Evolutionary conservation across 805 yeast genomes (phyloP).

Genomic region (Hanseniaspora taiwanica): DNA sequence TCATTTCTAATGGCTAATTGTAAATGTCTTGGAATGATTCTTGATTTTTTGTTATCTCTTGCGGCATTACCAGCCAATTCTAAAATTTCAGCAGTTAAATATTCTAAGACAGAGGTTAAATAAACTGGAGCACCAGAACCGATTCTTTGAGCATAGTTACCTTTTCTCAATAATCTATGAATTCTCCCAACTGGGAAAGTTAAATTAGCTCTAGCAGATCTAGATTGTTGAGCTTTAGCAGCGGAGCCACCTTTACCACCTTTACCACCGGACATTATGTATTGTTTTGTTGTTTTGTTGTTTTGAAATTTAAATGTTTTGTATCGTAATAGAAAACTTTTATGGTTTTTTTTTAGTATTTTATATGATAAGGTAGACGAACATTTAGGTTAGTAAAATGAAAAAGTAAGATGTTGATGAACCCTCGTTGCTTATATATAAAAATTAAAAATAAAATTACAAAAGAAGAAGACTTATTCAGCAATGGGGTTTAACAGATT

Average conservation of each 20-base stretch:
- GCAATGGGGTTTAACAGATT: too few species aligned
- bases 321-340: too few species aligned
- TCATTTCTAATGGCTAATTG: constrained; percentile 98
- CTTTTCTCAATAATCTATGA: constrained; percentile 91
- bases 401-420: too few species aligned
- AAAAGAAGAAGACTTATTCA: too few species aligned
- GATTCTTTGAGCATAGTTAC: constrained; percentile 95
- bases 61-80: constrained; percentile 99
- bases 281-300: constrained; percentile 5
- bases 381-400: too few species aligned
- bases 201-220: constrained; percentile 97
- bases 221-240: constrained; percentile 91
- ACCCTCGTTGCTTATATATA: too few species aligned
- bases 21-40: constrained; percentile 97
- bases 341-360: constrained; percentile 4
- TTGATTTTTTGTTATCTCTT: constrained; percentile 97
- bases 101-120: constrained; percentile 92
- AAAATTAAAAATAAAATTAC: too few species aligned
- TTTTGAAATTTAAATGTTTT: too few species aligned
- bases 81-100: constrained; percentile 93
- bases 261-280: constrained; percentile 53
- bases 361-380: too few species aligned
- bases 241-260: constrained; percentile 91
- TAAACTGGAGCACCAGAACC: constrained; percentile 99
- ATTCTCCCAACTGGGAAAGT: constrained; percentile 99